These are phyloP conservation scores for Alternaria panax DNA, from an alignment of 2,329 filamentous ascomycete genomes.

Conservation along the genomic window DNA sequence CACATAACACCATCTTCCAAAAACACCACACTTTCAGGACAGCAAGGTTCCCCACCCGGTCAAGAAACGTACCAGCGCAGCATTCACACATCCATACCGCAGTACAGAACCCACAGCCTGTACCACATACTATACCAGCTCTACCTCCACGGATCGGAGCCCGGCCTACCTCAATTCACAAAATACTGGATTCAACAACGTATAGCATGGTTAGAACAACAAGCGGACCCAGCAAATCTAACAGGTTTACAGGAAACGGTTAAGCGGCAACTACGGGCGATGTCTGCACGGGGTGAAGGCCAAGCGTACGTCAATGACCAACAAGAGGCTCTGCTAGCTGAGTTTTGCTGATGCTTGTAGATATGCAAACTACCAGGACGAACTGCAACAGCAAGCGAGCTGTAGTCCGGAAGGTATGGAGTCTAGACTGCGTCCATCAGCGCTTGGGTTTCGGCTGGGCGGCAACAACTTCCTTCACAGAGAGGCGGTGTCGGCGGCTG, in stretches of 20 bases:
- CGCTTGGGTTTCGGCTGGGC: no score
- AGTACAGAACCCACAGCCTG: conserved; percentile 14
- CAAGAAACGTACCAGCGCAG: not conserved
- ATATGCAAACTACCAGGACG: no score
- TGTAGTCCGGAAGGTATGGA: no score
- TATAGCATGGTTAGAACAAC: conserved; percentile 25
- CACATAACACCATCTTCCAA: not conserved
- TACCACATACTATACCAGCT: conserved; percentile 35
- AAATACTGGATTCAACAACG: conserved; percentile 25
- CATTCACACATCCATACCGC: not conserved
- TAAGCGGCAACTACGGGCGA: conserved; percentile 13
- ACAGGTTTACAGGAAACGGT: conserved; percentile 21
- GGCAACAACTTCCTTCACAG: no score
- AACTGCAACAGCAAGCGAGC: no score
- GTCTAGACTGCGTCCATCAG: no score
- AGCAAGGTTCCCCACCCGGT: not conserved
- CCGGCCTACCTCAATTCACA: conserved; percentile 20
- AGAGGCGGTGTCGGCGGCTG: no score
- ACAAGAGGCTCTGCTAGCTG: no score
- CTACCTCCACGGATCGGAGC: conserved; percentile 19
- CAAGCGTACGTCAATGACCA: conserved; percentile 3
- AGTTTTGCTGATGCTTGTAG: no score
- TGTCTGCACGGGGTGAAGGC: conserved; percentile 7
- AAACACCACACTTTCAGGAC: not conserved
- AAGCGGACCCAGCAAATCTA: conserved; percentile 20